Conservation (phyloP, 305 asterid genomes). For the Solanum chacoense region DNA sequence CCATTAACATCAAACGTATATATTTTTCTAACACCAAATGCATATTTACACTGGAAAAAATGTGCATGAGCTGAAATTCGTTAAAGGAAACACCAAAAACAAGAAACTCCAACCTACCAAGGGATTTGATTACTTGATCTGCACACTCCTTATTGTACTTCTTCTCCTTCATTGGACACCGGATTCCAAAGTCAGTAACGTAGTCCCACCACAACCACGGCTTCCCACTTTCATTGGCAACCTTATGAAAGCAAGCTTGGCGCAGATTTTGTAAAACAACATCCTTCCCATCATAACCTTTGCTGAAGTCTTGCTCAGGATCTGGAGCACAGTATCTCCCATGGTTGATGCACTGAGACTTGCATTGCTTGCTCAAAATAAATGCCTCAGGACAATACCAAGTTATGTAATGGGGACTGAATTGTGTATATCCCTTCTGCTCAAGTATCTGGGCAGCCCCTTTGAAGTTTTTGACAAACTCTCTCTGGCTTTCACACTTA, state of each 20-base stretch:
- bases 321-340: conserved; percentile 81
- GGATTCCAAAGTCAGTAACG: conserved; percentile 16
- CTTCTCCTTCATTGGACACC: conserved; percentile 19
- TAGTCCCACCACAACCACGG: conserved; percentile 28
- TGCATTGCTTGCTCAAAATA: conserved; percentile 61
- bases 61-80: background rate
- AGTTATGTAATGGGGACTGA: conserved; percentile 67
- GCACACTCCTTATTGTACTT: conserved; percentile 18
- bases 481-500: conserved; percentile 87
- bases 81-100: background rate
- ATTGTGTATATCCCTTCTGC: conserved; percentile 81
- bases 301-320: conserved; percentile 62
- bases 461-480: conserved; percentile 67
- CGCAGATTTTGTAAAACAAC: conserved; percentile 22
- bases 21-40: background rate
- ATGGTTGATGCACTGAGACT: conserved; percentile 60
- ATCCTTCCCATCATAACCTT: conserved; percentile 18
- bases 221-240: conserved; percentile 14
- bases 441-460: conserved; percentile 99
- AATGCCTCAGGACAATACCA: conserved; percentile 80
- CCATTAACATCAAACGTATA: background rate
- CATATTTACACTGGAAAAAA: background rate
- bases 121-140: conserved; percentile 9
- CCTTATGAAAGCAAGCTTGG: conserved; percentile 12
- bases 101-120: conserved; percentile 2